Percentiles rank a stretch among this genome's conserved stretches.
Evolutionary conservation across 2,329 filamentous ascomycete genomes (phyloP).

Genomic region (Ceratocystiopsis brevicomis): DNA sequence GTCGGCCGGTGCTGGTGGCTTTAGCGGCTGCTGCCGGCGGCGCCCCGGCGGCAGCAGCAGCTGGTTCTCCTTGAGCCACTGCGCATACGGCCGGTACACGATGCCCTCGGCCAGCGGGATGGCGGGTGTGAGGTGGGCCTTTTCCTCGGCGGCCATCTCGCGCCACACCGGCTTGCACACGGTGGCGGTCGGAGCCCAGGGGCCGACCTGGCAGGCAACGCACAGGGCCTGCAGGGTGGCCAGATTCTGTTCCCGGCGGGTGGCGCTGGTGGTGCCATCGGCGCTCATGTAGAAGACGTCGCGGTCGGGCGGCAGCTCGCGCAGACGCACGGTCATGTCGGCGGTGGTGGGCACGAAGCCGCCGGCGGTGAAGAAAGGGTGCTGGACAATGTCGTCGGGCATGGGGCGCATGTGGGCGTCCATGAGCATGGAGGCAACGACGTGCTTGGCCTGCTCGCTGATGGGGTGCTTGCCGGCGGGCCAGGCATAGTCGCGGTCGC

Average conservation of each 20-base stretch:
- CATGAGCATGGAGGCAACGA: slow-evolving; percentile 58
- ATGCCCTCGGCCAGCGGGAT: slow-evolving; percentile 43
- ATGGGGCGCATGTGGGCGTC: slow-evolving; percentile 57
- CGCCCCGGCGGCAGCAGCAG: slow-evolving; percentile 9
- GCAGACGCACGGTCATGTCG: slow-evolving; percentile 39
- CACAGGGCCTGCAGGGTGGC: slow-evolving; percentile 39
- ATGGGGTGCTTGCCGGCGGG: slow-evolving; percentile 45
- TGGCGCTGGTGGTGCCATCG: too few species aligned
- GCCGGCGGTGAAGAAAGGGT: slow-evolving; percentile 60
- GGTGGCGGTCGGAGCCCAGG: slow-evolving; percentile 27
- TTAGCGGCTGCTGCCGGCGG: not conserved
- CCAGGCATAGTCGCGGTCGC: slow-evolving; percentile 63
- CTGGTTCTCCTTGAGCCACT: slow-evolving; percentile 36
- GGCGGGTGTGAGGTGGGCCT: slow-evolving; percentile 42
- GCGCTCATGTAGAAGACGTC: slow-evolving; percentile 31
- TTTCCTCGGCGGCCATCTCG: slow-evolving; percentile 49
- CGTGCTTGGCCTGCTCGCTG: slow-evolving; percentile 55
- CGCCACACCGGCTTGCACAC: slow-evolving; percentile 40
- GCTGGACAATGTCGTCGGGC: slow-evolving; percentile 60
- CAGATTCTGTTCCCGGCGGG: slow-evolving; percentile 25
- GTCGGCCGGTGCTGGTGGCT: not conserved
- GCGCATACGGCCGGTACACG: slow-evolving; percentile 46
- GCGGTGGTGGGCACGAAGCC: slow-evolving; percentile 42
- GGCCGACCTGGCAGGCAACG: slow-evolving; percentile 37
- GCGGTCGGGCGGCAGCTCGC: slow-evolving; percentile 36